These are phyloP conservation scores for Mycena pura DNA, from an alignment of 768 basidiomycete genomes.

Conservation along the genomic window DNA sequence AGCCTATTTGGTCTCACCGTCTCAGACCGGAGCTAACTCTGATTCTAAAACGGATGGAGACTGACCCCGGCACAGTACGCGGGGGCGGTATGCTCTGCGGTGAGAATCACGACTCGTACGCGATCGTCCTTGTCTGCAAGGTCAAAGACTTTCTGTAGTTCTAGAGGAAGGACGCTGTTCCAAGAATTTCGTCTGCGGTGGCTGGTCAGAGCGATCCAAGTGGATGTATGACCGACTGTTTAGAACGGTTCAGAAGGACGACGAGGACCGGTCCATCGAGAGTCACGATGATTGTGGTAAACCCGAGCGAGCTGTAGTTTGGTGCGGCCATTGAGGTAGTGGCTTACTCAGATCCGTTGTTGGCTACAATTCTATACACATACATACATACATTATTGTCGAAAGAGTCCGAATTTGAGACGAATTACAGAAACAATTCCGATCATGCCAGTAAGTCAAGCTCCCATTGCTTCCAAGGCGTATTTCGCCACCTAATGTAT, in stretches of 20 bases:
- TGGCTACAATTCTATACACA: too few relatives aligned
- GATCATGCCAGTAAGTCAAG: too few relatives aligned
- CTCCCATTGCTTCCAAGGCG: too few relatives aligned
- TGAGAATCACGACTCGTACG: constrained; percentile 57
- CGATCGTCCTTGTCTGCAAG: constrained; percentile 59
- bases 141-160: constrained; percentile 52
- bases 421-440: too few relatives aligned
- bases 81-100: constrained; percentile 56
- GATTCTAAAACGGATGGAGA: neutral
- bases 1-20: constrained; percentile 40
- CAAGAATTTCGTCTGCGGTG: constrained; percentile 56
- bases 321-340: constrained; percentile 35
- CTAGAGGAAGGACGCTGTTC: constrained; percentile 37
- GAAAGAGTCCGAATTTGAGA: too few relatives aligned
- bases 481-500: too few relatives aligned
- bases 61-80: constrained; percentile 64
- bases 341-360: too few relatives aligned
- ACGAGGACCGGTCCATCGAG: constrained; percentile 53
- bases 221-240: constrained; percentile 43
- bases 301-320: constrained; percentile 44
- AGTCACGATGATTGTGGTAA: constrained; percentile 49
- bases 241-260: constrained; percentile 54
- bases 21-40: neutral
- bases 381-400: too few relatives aligned
- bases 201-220: neutral